Percentiles rank a stretch among this genome's conserved stretches.
phyloP scores from a whole-genome alignment of 129 eudicot species.

The Ambrosia artemisiifolia region DNA sequence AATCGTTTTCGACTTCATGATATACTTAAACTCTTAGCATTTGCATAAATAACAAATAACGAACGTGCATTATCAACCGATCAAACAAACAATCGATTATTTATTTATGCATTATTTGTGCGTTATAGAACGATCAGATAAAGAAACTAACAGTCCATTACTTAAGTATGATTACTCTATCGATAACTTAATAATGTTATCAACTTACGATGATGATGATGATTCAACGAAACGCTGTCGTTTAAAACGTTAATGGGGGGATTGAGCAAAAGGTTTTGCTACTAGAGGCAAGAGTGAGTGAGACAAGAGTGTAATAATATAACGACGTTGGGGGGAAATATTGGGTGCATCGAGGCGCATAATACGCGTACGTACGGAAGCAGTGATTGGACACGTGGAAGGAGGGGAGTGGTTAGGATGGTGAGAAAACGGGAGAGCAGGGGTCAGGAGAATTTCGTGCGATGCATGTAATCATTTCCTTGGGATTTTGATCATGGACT shows the following conservation, averaged over 20 bases:
- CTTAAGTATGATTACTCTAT: no score
- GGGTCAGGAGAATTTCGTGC: neutral
- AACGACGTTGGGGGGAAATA: neutral
- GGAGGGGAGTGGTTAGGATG: slow-evolving; percentile 7
- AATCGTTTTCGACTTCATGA: neutral
- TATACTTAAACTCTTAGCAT: slow-evolving; percentile 1
- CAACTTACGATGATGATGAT: slow-evolving; percentile 3
- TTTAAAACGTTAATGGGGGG: neutral
- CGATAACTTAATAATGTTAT: no score
- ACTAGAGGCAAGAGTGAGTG: neutral
- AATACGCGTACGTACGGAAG: neutral
- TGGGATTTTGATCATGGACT: neutral
- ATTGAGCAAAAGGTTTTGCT: neutral
- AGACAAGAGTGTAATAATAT: neutral
- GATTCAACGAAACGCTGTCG: neutral
- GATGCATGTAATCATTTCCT: slow-evolving; percentile 20
- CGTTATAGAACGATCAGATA: no score
- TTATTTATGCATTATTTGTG: no score
- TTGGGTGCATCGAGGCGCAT: slow-evolving; percentile 6
- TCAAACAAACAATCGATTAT: neutral
- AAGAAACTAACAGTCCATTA: no score
- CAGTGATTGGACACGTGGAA: slow-evolving; percentile 19
- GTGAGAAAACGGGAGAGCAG: slow-evolving; percentile 1
- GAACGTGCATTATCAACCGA: neutral
- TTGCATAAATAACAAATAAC: slow-evolving; percentile 7